Percentiles rank a stretch among this genome's conserved stretches.
Evolutionary conservation across 495 filamentous ascomycete genomes (phyloP).

Genomic region (Podospora tetraspora): DNA sequence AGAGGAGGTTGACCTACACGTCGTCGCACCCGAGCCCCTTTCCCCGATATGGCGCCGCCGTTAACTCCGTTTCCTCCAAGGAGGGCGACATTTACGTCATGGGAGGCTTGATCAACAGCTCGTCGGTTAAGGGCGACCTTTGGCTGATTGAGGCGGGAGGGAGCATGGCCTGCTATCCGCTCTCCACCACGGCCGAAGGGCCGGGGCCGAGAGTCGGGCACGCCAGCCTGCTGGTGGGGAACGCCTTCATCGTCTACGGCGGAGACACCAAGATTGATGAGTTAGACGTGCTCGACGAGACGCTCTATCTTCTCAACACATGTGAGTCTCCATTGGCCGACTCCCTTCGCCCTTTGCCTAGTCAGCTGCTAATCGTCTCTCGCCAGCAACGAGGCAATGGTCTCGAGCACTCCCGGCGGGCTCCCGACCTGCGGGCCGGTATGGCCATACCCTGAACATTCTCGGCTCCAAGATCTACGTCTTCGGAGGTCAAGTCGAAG

Average conservation of each 20-base stretch:
- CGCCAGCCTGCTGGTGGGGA: conserved; percentile 88
- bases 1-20: conserved; percentile 79
- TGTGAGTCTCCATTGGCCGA: conserved; percentile 53
- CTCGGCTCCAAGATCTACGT: conserved; percentile 93
- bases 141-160: conserved; percentile 95
- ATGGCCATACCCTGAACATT: conserved; percentile 95
- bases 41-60: conserved; percentile 93
- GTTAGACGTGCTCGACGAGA: conserved; percentile 84
- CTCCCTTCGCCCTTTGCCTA: background rate
- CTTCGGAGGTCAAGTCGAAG: conserved; percentile 96
- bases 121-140: conserved; percentile 90
- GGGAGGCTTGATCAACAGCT: conserved; percentile 91
- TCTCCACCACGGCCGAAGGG: conserved; percentile 86
- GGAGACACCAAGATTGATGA: conserved; percentile 98
- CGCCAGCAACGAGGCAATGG: conserved; percentile 91
- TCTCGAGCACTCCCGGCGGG: conserved; percentile 83
- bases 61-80: conserved; percentile 87
- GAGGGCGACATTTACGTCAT: conserved; percentile 98
- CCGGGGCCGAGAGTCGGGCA: conserved; percentile 95
- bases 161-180: conserved; percentile 85
- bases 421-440: conserved; percentile 78
- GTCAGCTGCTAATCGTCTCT: conserved; percentile 22
- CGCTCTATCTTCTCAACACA: conserved; percentile 93
- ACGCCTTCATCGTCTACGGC: conserved; percentile 98
- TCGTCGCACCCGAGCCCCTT: conserved; percentile 82